A percentile compares a stretch with the other conserved stretches of the same genome.
Evolutionary conservation across 202 grass and related monocot species (phyloP).

Genomic region (Setaria viridis): DNA sequence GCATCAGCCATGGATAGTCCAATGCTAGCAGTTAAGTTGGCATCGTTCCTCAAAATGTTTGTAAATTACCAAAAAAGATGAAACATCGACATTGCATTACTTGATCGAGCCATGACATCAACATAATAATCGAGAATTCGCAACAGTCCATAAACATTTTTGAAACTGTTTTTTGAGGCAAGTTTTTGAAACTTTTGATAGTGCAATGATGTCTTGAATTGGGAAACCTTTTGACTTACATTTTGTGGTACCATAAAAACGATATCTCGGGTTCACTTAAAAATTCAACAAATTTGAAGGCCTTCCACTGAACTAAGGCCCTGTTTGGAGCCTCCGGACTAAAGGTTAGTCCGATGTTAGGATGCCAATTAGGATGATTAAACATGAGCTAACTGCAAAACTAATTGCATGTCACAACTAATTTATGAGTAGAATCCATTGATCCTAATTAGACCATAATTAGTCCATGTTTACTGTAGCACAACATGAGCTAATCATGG

Average conservation of each 20-base stretch:
- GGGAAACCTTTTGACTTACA: background rate
- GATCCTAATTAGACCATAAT: too few species aligned
- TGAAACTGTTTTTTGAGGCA: background rate
- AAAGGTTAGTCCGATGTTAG: too few species aligned
- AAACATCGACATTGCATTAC: background rate
- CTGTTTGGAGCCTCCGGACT: too few species aligned
- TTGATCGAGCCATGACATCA: background rate
- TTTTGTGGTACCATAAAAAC: background rate
- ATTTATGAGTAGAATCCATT: too few species aligned
- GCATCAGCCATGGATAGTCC: background rate
- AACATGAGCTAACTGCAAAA: too few species aligned
- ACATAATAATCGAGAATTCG: background rate
- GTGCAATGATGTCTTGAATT: background rate
- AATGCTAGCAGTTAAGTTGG: slow-evolving; percentile 24
- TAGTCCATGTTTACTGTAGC: too few species aligned
- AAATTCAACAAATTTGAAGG: background rate
- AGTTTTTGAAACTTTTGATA: background rate
- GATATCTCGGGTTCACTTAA: background rate
- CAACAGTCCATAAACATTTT: background rate
- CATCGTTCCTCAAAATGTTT: slow-evolving; percentile 35
- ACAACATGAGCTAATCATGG: too few species aligned
- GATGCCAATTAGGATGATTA: too few species aligned
- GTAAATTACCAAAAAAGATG: background rate
- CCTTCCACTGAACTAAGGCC: slow-evolving; percentile 12
- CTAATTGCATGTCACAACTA: too few species aligned